phyloP scores from a whole-genome alignment of 768 basidiomycete genomes.

The Vishniacozyma victoriae region DNA sequence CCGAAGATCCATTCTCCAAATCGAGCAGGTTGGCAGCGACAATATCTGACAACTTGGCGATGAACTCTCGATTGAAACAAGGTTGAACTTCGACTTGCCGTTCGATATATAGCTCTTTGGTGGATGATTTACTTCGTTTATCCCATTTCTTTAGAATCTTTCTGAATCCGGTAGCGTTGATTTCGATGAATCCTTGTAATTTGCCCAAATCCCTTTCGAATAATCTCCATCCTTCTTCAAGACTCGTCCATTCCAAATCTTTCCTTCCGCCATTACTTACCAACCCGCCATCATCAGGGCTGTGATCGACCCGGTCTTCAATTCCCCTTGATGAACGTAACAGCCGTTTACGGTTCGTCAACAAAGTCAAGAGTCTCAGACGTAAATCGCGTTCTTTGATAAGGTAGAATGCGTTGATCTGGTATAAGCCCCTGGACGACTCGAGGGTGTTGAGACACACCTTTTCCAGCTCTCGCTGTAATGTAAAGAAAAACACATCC shows the following conservation, averaged over 20 bases:
- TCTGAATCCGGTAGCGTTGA: conserved; percentile 92
- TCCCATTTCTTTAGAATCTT: conserved; percentile 99
- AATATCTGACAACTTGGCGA: conserved; percentile 88
- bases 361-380: conserved; percentile 80
- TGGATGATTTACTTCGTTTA: conserved; percentile 87
- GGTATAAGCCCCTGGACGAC: conserved; percentile 1
- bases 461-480: conserved; percentile 96
- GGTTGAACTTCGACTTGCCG: conserved; percentile 99
- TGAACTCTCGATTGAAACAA: conserved; percentile 94
- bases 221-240: conserved; percentile 91
- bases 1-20: conserved; percentile 66
- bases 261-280: conserved; percentile 34
- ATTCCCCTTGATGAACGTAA: conserved; percentile 55
- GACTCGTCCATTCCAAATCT: conserved; percentile 88
- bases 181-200: conserved; percentile 95
- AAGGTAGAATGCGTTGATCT: conserved; percentile 98
- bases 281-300: conserved; percentile 3
- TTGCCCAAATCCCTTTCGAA: conserved; percentile 91
- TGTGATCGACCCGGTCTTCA: conserved; percentile 16
- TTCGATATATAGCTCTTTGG: conserved; percentile 92
- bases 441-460: conserved; percentile 47
- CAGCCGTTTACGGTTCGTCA: conserved; percentile 79
- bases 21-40: conserved; percentile 63
- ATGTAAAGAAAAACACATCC: conserved; percentile 97
- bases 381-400: conserved; percentile 94